phyloP scores from a whole-genome alignment of 2,329 filamentous ascomycete species.

The Coccinonectria pachysandricola region DNA sequence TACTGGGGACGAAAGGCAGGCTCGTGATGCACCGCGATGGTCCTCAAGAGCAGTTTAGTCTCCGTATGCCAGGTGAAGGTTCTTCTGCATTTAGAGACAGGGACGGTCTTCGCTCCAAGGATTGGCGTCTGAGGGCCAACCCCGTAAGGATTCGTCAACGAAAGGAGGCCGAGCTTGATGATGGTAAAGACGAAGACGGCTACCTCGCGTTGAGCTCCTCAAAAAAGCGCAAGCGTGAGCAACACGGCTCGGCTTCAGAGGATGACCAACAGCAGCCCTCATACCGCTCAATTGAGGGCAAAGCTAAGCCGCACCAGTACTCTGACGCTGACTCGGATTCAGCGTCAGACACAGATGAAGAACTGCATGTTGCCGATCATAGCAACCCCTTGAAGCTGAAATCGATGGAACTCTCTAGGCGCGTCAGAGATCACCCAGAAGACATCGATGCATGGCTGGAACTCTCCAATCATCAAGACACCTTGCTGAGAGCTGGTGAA shows the following conservation, averaged over 20 bases:
- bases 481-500: slow-evolving; percentile 44
- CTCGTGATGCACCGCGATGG: slow-evolving; percentile 58
- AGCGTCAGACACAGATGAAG: slow-evolving; percentile 33
- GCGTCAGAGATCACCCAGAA: slow-evolving; percentile 53
- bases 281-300: slow-evolving; percentile 57
- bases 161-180: slow-evolving; percentile 11
- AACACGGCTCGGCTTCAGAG: slow-evolving; percentile 27
- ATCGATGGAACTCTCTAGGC: slow-evolving; percentile 51
- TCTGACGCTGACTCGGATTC: slow-evolving; percentile 41
- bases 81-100: slow-evolving; percentile 26
- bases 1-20: slow-evolving; percentile 54
- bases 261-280: slow-evolving; percentile 39
- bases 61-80: slow-evolving; percentile 34
- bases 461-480: slow-evolving; percentile 69
- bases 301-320: slow-evolving; percentile 39
- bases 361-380: slow-evolving; percentile 20
- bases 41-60: slow-evolving; percentile 44
- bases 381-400: slow-evolving; percentile 40
- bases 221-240: slow-evolving; percentile 32
- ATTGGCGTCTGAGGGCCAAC: slow-evolving; percentile 26
- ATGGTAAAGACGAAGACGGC: slow-evolving; percentile 30
- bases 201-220: slow-evolving; percentile 37
- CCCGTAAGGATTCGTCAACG: slow-evolving; percentile 30
- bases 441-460: slow-evolving; percentile 66
- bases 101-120: slow-evolving; percentile 36